A percentile compares a stretch with the other conserved stretches of the same genome.
These are phyloP conservation scores for Globomyces pollinis-pini DNA, from an alignment of 192 early-diverging fungal genomes.

Conservation along the genomic window DNA sequence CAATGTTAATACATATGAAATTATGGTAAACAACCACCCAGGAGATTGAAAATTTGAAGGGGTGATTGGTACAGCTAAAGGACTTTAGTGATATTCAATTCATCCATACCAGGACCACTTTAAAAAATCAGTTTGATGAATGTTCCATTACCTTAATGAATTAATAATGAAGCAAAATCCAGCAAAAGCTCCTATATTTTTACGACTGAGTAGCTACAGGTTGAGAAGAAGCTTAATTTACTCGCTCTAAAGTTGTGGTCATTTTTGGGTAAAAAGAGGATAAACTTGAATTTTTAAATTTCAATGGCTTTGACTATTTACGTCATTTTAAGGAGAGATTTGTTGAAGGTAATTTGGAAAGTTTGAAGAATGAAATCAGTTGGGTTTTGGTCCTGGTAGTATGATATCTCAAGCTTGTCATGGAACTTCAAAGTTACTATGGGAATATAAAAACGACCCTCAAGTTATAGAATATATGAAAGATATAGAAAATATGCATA, in stretches of 20 bases:
- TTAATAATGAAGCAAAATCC: slow-evolving; percentile 4
- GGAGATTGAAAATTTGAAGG: slow-evolving; percentile 13
- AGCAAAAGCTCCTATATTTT: slow-evolving; percentile 11
- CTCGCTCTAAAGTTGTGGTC: not conserved
- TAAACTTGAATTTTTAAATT: not conserved
- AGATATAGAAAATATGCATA: slow-evolving; percentile 63
- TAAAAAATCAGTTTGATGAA: no score
- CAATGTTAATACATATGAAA: slow-evolving; percentile 1
- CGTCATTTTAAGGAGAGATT: slow-evolving; percentile 70
- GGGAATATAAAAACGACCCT: slow-evolving; percentile 48
- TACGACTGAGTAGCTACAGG: not conserved
- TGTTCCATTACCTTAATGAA: no score
- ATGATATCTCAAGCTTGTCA: slow-evolving; percentile 71
- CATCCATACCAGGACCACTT: not conserved
- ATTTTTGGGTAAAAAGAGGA: not conserved
- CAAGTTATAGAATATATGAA: slow-evolving; percentile 53
- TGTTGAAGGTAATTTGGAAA: slow-evolving; percentile 43
- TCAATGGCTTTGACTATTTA: slow-evolving; percentile 54
- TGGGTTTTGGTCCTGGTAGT: slow-evolving; percentile 56
- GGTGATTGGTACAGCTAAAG: slow-evolving; percentile 8
- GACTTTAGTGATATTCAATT: not conserved
- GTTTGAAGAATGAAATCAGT: slow-evolving; percentile 15
- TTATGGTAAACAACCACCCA: slow-evolving; percentile 6
- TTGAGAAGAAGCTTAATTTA: slow-evolving; percentile 26
- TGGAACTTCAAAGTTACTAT: slow-evolving; percentile 57